A percentile compares a stretch with the other conserved stretches of the same genome.
phyloP scores from a whole-genome alignment of 2,329 filamentous ascomycete genomes.

The Ophiosphaerella narmari region DNA sequence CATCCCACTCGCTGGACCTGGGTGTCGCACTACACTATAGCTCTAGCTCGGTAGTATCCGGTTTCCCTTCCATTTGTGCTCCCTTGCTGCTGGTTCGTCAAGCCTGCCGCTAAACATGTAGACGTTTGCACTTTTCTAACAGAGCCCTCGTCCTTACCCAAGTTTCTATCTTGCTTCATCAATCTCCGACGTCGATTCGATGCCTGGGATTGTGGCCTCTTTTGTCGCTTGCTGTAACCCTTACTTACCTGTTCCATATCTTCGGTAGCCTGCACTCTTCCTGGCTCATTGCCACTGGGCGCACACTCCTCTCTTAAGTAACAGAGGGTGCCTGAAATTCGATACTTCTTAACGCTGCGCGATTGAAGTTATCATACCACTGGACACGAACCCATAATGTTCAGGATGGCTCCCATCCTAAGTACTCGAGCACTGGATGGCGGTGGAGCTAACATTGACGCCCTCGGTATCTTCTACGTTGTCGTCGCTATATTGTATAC shows the following conservation, averaged over 20 bases:
- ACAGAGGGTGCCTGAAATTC: constrained; percentile 28
- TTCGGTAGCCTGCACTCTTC: constrained; percentile 19
- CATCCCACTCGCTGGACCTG: constrained; percentile 21
- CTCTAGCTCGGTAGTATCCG: constrained; percentile 35
- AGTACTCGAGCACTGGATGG: constrained; percentile 36
- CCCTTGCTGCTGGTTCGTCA: constrained; percentile 34
- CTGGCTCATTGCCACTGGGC: constrained; percentile 22
- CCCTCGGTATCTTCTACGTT: constrained; percentile 40
- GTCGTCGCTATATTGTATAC: constrained; percentile 41
- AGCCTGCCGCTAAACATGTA: constrained; percentile 30
- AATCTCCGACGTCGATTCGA: constrained; percentile 24
- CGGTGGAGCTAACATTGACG: constrained; percentile 34
- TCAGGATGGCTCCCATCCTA: constrained; percentile 38
- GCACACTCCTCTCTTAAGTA: constrained; percentile 31
- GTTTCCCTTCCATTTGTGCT: constrained; percentile 28
- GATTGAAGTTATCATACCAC: constrained; percentile 3
- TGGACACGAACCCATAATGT: constrained; percentile 29
- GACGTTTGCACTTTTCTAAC: constrained; percentile 23
- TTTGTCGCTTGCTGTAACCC: constrained; percentile 36
- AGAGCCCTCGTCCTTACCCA: constrained; percentile 24
- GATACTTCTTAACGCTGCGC: constrained; percentile 2
- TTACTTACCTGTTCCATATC: constrained; percentile 27
- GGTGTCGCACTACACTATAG: constrained; percentile 25
- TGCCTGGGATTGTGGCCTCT: constrained; percentile 25
- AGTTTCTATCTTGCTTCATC: constrained; percentile 24